These are phyloP conservation scores for Fusarium falciforme DNA, from an alignment of 2,329 filamentous ascomycete species.

Conservation along the genomic window DNA sequence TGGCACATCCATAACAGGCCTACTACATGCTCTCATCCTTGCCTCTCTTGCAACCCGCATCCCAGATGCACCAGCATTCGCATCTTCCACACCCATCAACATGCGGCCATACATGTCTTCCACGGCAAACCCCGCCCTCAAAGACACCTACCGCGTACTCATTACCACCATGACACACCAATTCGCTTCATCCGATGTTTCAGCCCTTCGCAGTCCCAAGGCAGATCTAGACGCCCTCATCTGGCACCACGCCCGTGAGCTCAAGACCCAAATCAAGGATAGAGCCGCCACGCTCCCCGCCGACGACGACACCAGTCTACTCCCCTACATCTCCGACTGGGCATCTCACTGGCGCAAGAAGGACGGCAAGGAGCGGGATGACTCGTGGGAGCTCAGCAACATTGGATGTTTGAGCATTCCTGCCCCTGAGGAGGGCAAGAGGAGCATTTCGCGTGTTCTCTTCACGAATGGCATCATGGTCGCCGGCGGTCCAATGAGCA, in stretches of 20 bases:
- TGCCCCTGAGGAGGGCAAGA: conserved; percentile 40
- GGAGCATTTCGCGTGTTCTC: conserved; percentile 54
- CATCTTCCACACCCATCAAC: conserved; percentile 56
- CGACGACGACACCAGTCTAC: conserved; percentile 57
- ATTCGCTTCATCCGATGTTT: conserved; percentile 41
- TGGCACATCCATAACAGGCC: conserved; percentile 58
- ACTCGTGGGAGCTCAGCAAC: conserved; percentile 66
- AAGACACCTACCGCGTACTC: conserved; percentile 52
- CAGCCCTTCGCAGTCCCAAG: conserved; percentile 38
- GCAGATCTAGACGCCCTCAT: conserved; percentile 46
- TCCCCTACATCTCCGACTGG: conserved; percentile 59
- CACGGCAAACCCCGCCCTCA: conserved; percentile 43
- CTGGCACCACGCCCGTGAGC: conserved; percentile 55
- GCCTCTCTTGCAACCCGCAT: conserved; percentile 54
- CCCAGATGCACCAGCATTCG: conserved; percentile 51
- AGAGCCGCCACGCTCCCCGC: conserved; percentile 50
- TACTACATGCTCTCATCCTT: conserved; percentile 60
- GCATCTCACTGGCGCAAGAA: conserved; percentile 53
- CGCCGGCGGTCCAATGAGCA: conserved; percentile 54
- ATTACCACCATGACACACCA: conserved; percentile 51
- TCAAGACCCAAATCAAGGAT: conserved; percentile 51
- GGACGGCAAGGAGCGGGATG: conserved; percentile 55
- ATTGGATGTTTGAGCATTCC: conserved; percentile 55
- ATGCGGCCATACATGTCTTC: conserved; percentile 54
- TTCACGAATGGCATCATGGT: conserved; percentile 63